phyloP scores from a whole-genome alignment of 202 grass and related monocot genomes.

The Hordeum pubiflorum region DNA sequence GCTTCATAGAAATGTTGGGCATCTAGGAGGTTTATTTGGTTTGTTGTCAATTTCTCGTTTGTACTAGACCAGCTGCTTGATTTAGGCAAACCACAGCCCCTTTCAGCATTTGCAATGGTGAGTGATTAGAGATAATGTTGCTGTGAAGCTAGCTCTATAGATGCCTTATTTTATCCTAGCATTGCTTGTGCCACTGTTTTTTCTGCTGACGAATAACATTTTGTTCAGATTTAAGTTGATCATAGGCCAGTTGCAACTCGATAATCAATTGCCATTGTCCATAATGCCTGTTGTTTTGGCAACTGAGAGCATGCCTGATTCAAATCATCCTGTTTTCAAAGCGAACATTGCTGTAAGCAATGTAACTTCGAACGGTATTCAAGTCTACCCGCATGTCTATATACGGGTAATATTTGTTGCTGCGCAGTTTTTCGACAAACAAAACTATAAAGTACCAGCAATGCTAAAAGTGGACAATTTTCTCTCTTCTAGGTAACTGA shows the following conservation, averaged over 20 bases:
- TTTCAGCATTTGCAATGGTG: background rate
- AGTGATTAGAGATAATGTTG: background rate
- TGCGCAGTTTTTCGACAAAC: slow-evolving; percentile 1
- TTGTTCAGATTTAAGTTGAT: slow-evolving; percentile 91
- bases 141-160: background rate
- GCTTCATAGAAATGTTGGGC: background rate
- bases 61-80: slow-evolving; percentile 6
- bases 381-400: slow-evolving; percentile 86
- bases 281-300: slow-evolving; percentile 90
- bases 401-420: slow-evolving; percentile 60
- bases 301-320: slow-evolving; percentile 66
- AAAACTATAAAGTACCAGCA: slow-evolving; percentile 21
- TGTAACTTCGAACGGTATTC: slow-evolving; percentile 66
- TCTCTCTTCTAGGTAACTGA: slow-evolving; percentile 66
- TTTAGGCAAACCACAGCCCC: background rate
- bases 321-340: slow-evolving; percentile 84
- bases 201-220: background rate
- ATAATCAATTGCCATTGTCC: slow-evolving; percentile 93
- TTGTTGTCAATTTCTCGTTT: background rate
- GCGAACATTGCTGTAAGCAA: slow-evolving; percentile 84
- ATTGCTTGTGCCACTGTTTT: background rate
- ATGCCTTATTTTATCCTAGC: slow-evolving; percentile 3
- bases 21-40: background rate
- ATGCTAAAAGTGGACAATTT: slow-evolving; percentile 2
- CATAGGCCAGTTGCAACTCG: slow-evolving; percentile 80